phyloP scores from a whole-genome alignment of 495 filamentous ascomycete genomes.

The Penicillium fimorum region DNA sequence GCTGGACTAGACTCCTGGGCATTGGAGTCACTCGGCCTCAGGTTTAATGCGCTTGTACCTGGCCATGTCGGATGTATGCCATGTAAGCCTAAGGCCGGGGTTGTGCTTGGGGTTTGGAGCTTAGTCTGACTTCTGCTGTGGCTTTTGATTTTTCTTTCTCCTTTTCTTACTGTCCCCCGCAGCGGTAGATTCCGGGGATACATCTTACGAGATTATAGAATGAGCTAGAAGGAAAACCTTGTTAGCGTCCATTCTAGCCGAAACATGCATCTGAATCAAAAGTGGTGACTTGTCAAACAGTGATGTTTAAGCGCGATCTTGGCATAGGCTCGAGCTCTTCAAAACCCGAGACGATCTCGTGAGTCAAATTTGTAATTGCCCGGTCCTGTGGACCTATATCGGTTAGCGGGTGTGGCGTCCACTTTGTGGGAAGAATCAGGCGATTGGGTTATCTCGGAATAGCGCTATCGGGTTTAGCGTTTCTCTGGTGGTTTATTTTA shows the following conservation, averaged over 20 bases:
- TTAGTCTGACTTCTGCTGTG: background rate
- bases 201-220: background rate
- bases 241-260: background rate
- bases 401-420: conserved; percentile 20
- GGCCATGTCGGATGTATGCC: background rate
- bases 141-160: background rate
- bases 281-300: conserved; percentile 4
- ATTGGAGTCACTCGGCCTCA: background rate
- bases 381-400: background rate
- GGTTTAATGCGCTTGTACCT: background rate
- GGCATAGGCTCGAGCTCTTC: conserved; percentile 2
- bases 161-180: background rate
- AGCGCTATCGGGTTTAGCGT: background rate
- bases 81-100: background rate
- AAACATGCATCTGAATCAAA: background rate
- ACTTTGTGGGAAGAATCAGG: conserved; percentile 10
- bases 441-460: conserved; percentile 19
- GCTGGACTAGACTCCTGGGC: background rate
- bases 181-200: background rate
- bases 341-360: background rate
- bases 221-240: background rate
- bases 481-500: background rate
- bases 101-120: background rate
- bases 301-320: background rate
- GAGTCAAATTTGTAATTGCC: background rate